phyloP scores from a whole-genome alignment of 2,329 filamentous ascomycete species.

The Neofusicoccum sp. region DNA sequence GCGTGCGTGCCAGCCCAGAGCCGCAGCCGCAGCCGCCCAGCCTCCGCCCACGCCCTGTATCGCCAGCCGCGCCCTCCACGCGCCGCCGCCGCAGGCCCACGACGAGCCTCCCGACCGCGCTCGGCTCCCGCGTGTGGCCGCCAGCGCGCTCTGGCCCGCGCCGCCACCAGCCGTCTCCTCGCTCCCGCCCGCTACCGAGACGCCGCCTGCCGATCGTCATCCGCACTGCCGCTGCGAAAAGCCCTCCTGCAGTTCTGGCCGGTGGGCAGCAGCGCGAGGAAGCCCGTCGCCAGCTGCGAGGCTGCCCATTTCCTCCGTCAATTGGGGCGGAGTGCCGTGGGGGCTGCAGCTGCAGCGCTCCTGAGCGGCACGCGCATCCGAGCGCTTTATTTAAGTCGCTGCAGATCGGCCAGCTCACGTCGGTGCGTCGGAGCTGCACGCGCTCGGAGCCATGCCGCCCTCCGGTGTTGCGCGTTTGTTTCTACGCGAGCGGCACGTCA shows the following conservation, averaged over 20 bases:
- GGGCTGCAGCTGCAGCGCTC: neutral
- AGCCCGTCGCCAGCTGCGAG: neutral
- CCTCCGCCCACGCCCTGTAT: neutral
- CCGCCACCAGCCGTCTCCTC: neutral
- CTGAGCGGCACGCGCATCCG: neutral
- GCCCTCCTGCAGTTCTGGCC: conserved; percentile 5
- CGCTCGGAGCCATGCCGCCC: neutral
- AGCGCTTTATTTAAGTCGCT: neutral
- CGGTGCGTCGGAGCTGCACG: neutral
- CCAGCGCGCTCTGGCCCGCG: no score
- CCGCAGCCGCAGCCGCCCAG: no score
- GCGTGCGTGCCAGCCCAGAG: neutral
- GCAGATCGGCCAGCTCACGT: neutral
- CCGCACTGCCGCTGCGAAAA: neutral
- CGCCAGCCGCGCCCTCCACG: no score
- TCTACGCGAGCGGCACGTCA: neutral
- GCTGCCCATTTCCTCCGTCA: conserved; percentile 16
- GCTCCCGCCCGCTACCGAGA: neutral
- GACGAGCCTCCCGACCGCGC: neutral
- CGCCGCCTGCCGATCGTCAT: conserved; percentile 7
- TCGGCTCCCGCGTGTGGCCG: neutral
- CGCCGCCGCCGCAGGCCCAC: no score
- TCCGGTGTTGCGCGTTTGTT: neutral
- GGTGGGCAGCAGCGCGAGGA: neutral
- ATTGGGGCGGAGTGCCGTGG: neutral